phyloP scores from a whole-genome alignment of 1,284 basidiomycete genomes.

The Phellinidium pouzarii region DNA sequence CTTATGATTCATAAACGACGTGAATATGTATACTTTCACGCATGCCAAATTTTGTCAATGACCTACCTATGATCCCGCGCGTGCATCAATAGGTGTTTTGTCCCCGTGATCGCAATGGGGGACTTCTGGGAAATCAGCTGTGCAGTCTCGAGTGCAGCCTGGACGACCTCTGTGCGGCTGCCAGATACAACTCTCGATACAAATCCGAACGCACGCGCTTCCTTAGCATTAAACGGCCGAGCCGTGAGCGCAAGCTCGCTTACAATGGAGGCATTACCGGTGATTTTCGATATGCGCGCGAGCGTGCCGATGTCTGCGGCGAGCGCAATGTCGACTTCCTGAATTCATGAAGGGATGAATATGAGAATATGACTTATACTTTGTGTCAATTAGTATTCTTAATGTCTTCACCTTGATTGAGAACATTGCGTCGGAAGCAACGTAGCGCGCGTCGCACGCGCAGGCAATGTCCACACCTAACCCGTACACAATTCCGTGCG shows the following conservation, averaged over 20 bases:
- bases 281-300: slow-evolving; percentile 77
- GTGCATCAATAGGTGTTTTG: slow-evolving; percentile 75
- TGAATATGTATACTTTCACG: background rate
- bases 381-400: background rate
- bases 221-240: slow-evolving; percentile 61
- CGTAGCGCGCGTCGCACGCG: slow-evolving; percentile 79
- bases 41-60: background rate
- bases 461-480: slow-evolving; percentile 73
- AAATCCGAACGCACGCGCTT: slow-evolving; percentile 72
- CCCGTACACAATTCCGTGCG: slow-evolving; percentile 73
- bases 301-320: slow-evolving; percentile 90
- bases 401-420: slow-evolving; percentile 61
- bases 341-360: slow-evolving; percentile 5
- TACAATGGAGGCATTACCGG: slow-evolving; percentile 73
- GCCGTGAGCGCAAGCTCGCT: slow-evolving; percentile 80
- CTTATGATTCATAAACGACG: slow-evolving; percentile 30
- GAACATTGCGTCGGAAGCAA: slow-evolving; percentile 57
- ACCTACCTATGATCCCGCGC: slow-evolving; percentile 69
- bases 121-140: slow-evolving; percentile 68
- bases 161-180: slow-evolving; percentile 48
- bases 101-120: slow-evolving; percentile 74
- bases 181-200: slow-evolving; percentile 72
- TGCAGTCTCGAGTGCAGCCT: slow-evolving; percentile 62
- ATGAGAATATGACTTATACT: background rate
- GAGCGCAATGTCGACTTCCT: slow-evolving; percentile 89